Percentiles rank a stretch among this genome's conserved stretches.
phyloP scores from a whole-genome alignment of 768 basidiomycete genomes.

The Paxillus rubicundulus region DNA sequence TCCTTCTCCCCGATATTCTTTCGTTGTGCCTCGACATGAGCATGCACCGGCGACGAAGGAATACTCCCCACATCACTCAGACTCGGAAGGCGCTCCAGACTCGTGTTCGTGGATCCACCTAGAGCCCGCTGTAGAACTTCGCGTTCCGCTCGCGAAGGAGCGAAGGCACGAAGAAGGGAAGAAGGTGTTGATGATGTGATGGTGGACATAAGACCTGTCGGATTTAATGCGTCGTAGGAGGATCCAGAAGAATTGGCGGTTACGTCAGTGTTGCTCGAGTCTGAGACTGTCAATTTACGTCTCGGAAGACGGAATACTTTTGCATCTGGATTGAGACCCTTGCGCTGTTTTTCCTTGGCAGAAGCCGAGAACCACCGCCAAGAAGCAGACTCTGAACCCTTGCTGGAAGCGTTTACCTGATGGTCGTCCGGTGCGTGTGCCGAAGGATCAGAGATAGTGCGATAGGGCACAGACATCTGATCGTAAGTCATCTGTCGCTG shows the following conservation, averaged over 20 bases:
- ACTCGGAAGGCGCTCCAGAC: slow-evolving; percentile 75
- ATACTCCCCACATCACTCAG: slow-evolving; percentile 74
- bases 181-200: slow-evolving; percentile 42
- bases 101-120: slow-evolving; percentile 69
- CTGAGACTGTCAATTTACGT: slow-evolving; percentile 4
- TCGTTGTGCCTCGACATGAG: slow-evolving; percentile 37
- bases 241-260: slow-evolving; percentile 6
- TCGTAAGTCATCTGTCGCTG: slow-evolving; percentile 15
- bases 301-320: slow-evolving; percentile 70
- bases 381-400: slow-evolving; percentile 29
- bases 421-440: slow-evolving; percentile 16
- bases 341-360: slow-evolving; percentile 51
- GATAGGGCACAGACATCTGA: slow-evolving; percentile 27
- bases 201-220: slow-evolving; percentile 49
- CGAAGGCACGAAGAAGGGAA: slow-evolving; percentile 74
- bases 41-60: slow-evolving; percentile 62
- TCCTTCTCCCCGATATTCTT: slow-evolving; percentile 24
- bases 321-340: slow-evolving; percentile 80
- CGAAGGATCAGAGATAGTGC: slow-evolving; percentile 37
- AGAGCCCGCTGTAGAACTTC: slow-evolving; percentile 80
- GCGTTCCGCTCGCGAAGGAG: slow-evolving; percentile 84
- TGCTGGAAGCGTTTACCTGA: slow-evolving; percentile 7
- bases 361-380: slow-evolving; percentile 48
- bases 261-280: slow-evolving; percentile 13
- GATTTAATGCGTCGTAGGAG: slow-evolving; percentile 57